Percentiles rank a stretch among this genome's conserved stretches.
phyloP scores from a whole-genome alignment of 2,329 filamentous ascomycete genomes.

The Elsinoe australis region DNA sequence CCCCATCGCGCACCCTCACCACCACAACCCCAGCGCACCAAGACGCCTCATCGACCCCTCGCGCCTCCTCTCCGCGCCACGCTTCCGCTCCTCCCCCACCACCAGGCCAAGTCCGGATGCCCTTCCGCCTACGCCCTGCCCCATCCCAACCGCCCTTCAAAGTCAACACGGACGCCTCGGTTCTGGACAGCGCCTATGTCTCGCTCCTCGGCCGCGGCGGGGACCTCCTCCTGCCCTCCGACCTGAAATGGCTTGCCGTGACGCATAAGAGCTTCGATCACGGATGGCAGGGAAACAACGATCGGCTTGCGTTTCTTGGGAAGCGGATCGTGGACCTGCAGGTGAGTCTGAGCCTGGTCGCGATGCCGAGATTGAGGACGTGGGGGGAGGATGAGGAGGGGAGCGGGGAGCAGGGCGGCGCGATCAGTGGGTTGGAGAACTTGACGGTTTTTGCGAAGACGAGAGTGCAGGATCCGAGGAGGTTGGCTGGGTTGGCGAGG shows the following conservation, averaged over 20 bases:
- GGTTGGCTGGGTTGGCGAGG: constrained; percentile 60
- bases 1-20: constrained; percentile 21
- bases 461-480: constrained; percentile 55
- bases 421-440: constrained; percentile 65
- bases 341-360: constrained; percentile 54
- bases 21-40: constrained; percentile 27
- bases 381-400: constrained; percentile 14
- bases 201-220: constrained; percentile 66
- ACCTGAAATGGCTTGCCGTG: constrained; percentile 92
- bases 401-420: constrained; percentile 45
- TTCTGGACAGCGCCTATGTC: constrained; percentile 70
- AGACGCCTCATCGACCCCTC: background rate
- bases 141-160: constrained; percentile 51
- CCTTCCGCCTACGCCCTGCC: constrained; percentile 49
- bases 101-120: constrained; percentile 32
- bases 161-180: constrained; percentile 54
- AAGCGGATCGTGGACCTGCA: constrained; percentile 59
- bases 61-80: constrained; percentile 4
- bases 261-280: constrained; percentile 99
- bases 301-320: constrained; percentile 78
- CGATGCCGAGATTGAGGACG: constrained; percentile 22
- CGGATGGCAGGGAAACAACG: constrained; percentile 87
- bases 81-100: constrained; percentile 31
- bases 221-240: constrained; percentile 69
- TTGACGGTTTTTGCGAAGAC: constrained; percentile 55